Evolutionary conservation across 257 asterid species (phyloP).

Genomic region (Nicotiana sylvestris): DNA sequence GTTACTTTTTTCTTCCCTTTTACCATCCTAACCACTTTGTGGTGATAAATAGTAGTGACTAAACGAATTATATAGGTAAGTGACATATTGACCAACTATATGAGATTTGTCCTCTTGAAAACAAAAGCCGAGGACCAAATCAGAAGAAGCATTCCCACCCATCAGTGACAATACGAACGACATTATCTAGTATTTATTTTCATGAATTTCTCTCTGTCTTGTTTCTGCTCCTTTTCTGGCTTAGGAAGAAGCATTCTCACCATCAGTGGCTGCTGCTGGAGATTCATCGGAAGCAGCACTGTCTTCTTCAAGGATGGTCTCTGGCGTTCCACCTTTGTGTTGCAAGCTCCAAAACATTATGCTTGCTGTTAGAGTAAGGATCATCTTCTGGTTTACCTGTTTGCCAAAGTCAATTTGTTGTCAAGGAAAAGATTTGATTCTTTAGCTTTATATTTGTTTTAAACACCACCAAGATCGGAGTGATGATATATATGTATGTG

Average conservation of each 20-base stretch:
- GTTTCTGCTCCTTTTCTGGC: not conserved
- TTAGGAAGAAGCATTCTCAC: not conserved
- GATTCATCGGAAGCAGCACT: not conserved
- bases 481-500: no score
- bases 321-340: slow-evolving; percentile 2
- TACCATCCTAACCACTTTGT: not conserved
- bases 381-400: slow-evolving; percentile 13
- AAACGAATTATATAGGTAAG: not conserved
- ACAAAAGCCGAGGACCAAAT: not conserved
- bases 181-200: not conserved
- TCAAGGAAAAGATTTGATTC: not conserved
- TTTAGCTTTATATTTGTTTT: no score
- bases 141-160: not conserved
- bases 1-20: not conserved
- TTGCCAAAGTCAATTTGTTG: not conserved
- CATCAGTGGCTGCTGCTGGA: not conserved
- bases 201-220: not conserved
- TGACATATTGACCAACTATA: not conserved
- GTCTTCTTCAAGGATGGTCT: slow-evolving; percentile 14
- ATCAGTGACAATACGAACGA: not conserved
- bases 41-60: not conserved
- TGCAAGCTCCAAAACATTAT: slow-evolving; percentile 14
- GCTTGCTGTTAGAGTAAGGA: slow-evolving; percentile 10
- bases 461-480: no score
- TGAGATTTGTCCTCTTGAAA: slow-evolving; percentile 5